phyloP scores from a whole-genome alignment of 371 early-diverging fungal genomes.

The Thermomucor indicae-seudaticae region DNA sequence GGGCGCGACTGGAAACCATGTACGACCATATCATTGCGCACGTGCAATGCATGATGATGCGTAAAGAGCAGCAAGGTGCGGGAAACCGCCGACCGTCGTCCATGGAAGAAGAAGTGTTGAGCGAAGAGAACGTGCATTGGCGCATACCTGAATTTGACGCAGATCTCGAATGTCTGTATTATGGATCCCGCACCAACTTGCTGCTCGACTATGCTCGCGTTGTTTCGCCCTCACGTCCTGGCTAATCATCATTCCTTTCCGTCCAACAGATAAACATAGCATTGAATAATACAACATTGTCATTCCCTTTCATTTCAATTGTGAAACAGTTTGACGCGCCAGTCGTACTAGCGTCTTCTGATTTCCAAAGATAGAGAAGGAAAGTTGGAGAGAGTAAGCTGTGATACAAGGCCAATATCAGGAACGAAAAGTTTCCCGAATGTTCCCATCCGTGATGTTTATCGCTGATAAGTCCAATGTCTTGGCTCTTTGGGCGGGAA shows the following conservation, averaged over 20 bases:
- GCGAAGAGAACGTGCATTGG: constrained; percentile 36
- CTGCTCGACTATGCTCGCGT: constrained; percentile 68
- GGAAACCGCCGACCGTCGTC: constrained; percentile 4
- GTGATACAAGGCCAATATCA: no score
- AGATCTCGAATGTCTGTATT: constrained; percentile 58
- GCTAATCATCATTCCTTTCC: constrained; percentile 14
- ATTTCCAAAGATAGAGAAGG: no score
- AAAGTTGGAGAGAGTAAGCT: no score
- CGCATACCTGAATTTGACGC: constrained; percentile 68
- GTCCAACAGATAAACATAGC: neutral
- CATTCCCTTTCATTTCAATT: neutral
- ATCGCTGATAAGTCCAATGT: no score
- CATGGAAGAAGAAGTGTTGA: constrained; percentile 24
- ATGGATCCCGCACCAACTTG: constrained; percentile 57
- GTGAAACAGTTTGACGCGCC: no score
- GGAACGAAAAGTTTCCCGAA: no score
- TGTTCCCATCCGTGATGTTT: no score
- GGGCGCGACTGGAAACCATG: constrained; percentile 72
- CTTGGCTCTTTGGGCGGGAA: no score
- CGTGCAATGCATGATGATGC: constrained; percentile 33
- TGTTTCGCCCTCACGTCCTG: constrained; percentile 59
- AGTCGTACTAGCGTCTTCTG: no score
- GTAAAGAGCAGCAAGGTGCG: constrained; percentile 17
- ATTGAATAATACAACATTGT: neutral
- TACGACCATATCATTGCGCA: constrained; percentile 68